A percentile compares a stretch with the other conserved stretches of the same genome.
Evolutionary conservation across 192 early-diverging fungal species (phyloP).

Genomic region (Backusella circina): DNA sequence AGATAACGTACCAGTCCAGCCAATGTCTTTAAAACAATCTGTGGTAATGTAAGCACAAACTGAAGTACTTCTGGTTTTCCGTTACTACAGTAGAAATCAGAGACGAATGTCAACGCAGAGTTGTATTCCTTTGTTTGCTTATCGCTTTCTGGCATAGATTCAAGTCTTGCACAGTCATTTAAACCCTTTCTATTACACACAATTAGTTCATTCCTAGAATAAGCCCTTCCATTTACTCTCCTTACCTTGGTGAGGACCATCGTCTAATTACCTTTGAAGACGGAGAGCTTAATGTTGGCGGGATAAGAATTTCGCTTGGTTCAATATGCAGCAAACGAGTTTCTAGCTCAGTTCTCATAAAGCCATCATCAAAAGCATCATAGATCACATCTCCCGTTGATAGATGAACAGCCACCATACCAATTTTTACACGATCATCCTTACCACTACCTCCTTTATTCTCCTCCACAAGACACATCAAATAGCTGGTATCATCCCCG

Average conservation of each 20-base stretch:
- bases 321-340: conserved; percentile 63
- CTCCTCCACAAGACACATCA: conserved; percentile 50
- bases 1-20: conserved; percentile 61
- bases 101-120: conserved; percentile 37
- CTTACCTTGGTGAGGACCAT: conserved; percentile 10
- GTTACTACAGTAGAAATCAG: conserved; percentile 38
- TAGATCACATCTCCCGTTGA: conserved; percentile 69
- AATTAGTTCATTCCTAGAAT: not conserved
- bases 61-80: conserved; percentile 10
- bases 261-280: conserved; percentile 54
- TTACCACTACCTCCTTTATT: conserved; percentile 36
- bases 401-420: conserved; percentile 56
- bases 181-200: conserved; percentile 4
- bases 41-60: not conserved
- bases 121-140: conserved; percentile 43
- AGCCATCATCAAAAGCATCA: conserved; percentile 64
- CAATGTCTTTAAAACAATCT: conserved; percentile 25
- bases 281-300: conserved; percentile 43
- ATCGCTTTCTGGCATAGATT: conserved; percentile 40
- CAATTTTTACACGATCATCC: conserved; percentile 43
- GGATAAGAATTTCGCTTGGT: conserved; percentile 64
- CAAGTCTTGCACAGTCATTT: conserved; percentile 51
- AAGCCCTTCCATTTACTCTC: not conserved
- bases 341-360: conserved; percentile 63
- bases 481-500: conserved; percentile 32